Evolutionary conservation across 2,329 filamentous ascomycete species (phyloP).

Genomic region (Aphanocladium album): DNA sequence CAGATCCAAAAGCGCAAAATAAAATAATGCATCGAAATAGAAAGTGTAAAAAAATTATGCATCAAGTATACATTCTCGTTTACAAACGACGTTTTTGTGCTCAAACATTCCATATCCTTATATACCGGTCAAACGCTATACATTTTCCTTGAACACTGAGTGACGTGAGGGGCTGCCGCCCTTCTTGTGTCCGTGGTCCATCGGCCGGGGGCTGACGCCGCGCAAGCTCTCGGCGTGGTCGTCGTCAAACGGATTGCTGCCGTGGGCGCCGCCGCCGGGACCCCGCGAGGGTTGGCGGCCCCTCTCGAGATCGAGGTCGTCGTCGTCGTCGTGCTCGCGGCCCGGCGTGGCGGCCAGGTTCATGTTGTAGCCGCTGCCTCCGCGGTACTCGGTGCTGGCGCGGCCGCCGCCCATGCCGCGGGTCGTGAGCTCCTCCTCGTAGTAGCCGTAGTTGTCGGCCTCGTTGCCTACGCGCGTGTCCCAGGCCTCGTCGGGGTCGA

Average conservation of each 20-base stretch:
- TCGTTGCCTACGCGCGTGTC: conserved; percentile 73
- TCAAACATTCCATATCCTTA: conserved; percentile 8
- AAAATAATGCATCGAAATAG: not conserved
- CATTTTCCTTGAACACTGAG: conserved; percentile 66
- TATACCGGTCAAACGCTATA: conserved; percentile 35
- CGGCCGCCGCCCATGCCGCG: conserved; percentile 20
- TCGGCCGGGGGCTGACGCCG: conserved; percentile 73
- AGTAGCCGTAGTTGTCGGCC: conserved; percentile 58
- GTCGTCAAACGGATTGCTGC: conserved; percentile 66
- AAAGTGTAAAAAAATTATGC: not conserved
- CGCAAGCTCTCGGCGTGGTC: conserved; percentile 56
- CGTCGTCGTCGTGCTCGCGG: conserved; percentile 26
- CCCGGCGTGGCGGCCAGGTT: conserved; percentile 38
- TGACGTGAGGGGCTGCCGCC: conserved; percentile 32
- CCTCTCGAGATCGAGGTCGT: conserved; percentile 22
- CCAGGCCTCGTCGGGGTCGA: conserved; percentile 84
- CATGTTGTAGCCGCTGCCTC: conserved; percentile 44
- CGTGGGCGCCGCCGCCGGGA: conserved; percentile 32
- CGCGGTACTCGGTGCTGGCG: conserved; percentile 26
- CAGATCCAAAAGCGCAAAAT: not conserved
- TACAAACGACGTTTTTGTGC: not conserved
- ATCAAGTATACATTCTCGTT: not conserved
- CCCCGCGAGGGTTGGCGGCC: conserved; percentile 38
- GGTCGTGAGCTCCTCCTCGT: conserved; percentile 64
- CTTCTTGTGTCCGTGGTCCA: conserved; percentile 41